These are phyloP conservation scores for Talaromyces ruber DNA, from an alignment of 495 filamentous ascomycete genomes.

Conservation along the genomic window DNA sequence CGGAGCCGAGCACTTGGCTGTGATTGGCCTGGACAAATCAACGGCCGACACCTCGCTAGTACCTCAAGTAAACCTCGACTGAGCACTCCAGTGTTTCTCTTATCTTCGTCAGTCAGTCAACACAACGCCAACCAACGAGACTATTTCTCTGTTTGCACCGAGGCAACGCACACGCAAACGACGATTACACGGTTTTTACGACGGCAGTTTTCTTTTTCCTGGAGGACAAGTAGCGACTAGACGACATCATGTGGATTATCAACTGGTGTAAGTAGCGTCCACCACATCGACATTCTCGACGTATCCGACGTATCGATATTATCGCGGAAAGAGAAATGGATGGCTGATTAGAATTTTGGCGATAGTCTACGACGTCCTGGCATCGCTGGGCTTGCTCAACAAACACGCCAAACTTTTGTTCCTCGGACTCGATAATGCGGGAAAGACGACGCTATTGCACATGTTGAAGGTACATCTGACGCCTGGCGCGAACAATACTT, in stretches of 20 bases:
- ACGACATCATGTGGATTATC: constrained; percentile 77
- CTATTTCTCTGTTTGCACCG: neutral
- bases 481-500: constrained; percentile 1
- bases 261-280: constrained; percentile 77
- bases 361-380: constrained; percentile 85
- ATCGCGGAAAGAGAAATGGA: neutral
- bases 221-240: neutral
- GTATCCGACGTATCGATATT: neutral
- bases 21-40: neutral
- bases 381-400: constrained; percentile 85
- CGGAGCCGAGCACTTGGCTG: too few relatives aligned
- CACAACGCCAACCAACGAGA: neutral
- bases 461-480: constrained; percentile 85
- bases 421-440: constrained; percentile 93
- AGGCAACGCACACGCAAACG: neutral
- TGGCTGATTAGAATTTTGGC: neutral
- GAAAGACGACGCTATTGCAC: constrained; percentile 89
- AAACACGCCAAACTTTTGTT: constrained; percentile 95
- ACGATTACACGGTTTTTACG: neutral
- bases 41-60: neutral
- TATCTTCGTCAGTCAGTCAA: neutral
- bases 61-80: neutral
- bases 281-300: neutral
- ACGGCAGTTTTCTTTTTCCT: neutral
- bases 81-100: neutral